Evolutionary conservation across 164 flowering plant genomes (phyloP), one percentile per base, ranked within the genome.

Genomic region (Berberis vulgaris): DNA sequence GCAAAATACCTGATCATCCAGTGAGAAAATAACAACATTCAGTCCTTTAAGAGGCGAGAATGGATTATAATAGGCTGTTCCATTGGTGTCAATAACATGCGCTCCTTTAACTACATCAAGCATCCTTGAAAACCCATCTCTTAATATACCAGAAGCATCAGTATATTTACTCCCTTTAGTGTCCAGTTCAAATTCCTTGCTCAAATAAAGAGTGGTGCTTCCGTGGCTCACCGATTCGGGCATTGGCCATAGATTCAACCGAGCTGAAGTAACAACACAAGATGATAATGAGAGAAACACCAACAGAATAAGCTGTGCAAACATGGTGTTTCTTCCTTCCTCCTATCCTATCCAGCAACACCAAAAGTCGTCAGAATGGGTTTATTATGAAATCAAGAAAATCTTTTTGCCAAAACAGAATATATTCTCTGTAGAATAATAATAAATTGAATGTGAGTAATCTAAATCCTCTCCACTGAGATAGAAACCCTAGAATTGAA

Each of bases 221-320:
- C 92, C 89, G 71, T 76, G 66, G 65, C 62, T 80, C 40, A 77
- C 80, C 1, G 80, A 81, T 44, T 67, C 53, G 3, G 95, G 97
- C 91, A 85, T 81, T 54, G 97, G 97, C 92, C 97, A 88, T 66
- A 90, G 68, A 57, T 80, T 80, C 63, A 82, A 39, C 39, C 65
- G 26, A 26, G 26, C 26, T 26, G 26, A 26, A 26, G 26, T 26
- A 26, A 26, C 26, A 26, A 26, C 26, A 26, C 26, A 26, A 26
- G 26, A 26, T 26, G 26, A 26, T 26, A 26, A 26, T 26, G 26
- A 26, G 0, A 26, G 26, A 26, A 26, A 26, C 26, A 26, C 26
- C 26, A 26, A 26, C 26, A 26, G 26, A 26, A 26, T 26, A 26
- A 26, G 26, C 26, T 26, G 26, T 26, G 26, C 26, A 26, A 26